phyloP scores from a whole-genome alignment of 306 rosid species.

The Cicer judaicum region DNA sequence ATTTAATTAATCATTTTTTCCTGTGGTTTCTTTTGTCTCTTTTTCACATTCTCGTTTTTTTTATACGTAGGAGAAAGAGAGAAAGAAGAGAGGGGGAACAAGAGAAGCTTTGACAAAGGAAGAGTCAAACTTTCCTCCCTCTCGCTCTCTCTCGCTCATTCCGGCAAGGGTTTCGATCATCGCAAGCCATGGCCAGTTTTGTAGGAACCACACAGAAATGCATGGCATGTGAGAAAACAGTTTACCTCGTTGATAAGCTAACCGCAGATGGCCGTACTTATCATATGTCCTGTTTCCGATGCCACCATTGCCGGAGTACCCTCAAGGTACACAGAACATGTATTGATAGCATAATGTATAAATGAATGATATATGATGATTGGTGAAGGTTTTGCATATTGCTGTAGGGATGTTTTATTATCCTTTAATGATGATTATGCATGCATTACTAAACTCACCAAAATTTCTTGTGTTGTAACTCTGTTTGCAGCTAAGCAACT shows the following conservation, averaged over 20 bases:
- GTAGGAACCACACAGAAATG: constrained; percentile 78
- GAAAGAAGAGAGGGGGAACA: background rate
- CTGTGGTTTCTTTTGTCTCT: constrained; percentile 16
- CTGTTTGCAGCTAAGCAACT: constrained; percentile 73
- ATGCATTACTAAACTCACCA: background rate
- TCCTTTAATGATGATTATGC: constrained; percentile 23
- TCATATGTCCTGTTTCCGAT: constrained; percentile 88
- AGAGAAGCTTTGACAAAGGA: constrained; percentile 16
- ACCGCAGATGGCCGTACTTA: constrained; percentile 64
- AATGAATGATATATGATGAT: background rate
- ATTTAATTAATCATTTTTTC: constrained; percentile 35
- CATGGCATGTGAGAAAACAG: constrained; percentile 71
- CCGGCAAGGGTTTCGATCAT: constrained; percentile 4
- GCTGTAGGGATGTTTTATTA: background rate
- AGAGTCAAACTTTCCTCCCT: constrained; percentile 5
- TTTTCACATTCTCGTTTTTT: background rate
- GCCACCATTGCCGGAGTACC: constrained; percentile 84
- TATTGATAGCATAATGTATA: background rate
- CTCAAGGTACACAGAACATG: constrained; percentile 52
- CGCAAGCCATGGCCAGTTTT: constrained; percentile 65
- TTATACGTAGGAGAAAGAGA: background rate
- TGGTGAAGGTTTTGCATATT: constrained; percentile 5
- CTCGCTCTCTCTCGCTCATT: background rate
- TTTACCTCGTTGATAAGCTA: constrained; percentile 72
- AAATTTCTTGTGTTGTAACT: background rate